Percentiles rank a stretch among this genome's conserved stretches.
These are phyloP conservation scores for Phycomyces nitens DNA, from an alignment of 192 early-diverging fungal genomes.

Conservation along the genomic window DNA sequence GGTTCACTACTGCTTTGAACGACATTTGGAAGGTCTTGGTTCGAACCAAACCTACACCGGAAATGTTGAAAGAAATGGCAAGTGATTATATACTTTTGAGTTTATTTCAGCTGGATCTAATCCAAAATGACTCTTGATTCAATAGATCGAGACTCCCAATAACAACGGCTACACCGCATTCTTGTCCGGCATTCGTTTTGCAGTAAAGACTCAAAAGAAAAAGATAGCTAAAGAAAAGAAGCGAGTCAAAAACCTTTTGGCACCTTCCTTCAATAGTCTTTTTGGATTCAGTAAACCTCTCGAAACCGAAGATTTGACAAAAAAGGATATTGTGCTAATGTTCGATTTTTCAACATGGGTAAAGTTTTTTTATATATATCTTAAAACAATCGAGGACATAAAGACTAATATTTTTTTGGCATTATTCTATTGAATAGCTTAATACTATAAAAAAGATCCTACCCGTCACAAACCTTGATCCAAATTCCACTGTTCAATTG, in stretches of 20 bases:
- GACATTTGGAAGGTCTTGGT: slow-evolving; percentile 13
- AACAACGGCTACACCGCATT: slow-evolving; percentile 29
- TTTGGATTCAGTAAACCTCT: no score
- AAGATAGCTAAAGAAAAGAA: slow-evolving; percentile 11
- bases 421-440: no score
- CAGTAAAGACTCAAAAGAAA: slow-evolving; percentile 13
- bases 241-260: not conserved
- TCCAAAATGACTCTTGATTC: not conserved
- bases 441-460: slow-evolving; percentile 6
- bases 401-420: no score
- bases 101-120: not conserved
- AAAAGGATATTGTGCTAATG: not conserved
- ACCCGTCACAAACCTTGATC: slow-evolving; percentile 11
- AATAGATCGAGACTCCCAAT: slow-evolving; percentile 24
- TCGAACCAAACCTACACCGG: not conserved
- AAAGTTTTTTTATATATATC: slow-evolving; percentile 4
- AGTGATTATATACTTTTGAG: not conserved
- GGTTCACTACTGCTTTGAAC: not conserved
- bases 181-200: slow-evolving; percentile 8
- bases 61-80: not conserved
- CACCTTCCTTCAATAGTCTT: not conserved
- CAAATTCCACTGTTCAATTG: slow-evolving; percentile 13
- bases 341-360: slow-evolving; percentile 18
- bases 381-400: not conserved
- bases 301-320: not conserved